Conservation (phyloP, 768 basidiomycete species). For the Mycena venus region DNA sequence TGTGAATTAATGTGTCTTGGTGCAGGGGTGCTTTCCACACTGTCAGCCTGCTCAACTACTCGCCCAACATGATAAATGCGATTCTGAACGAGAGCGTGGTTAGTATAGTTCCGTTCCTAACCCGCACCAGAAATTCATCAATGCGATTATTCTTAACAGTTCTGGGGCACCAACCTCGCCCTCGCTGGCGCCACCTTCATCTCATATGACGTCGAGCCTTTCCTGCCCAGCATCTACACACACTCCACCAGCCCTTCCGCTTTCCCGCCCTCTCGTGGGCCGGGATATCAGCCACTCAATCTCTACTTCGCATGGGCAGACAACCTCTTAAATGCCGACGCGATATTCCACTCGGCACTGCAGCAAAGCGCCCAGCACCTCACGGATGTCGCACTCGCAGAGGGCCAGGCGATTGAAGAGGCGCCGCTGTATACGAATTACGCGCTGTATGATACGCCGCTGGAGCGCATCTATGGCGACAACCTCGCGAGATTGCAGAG, state of each 20-base stretch:
- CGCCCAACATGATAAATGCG: constrained; percentile 52
- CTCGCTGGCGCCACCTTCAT: constrained; percentile 50
- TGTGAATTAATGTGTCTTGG: neutral
- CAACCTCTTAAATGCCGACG: constrained; percentile 35
- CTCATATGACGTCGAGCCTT: constrained; percentile 66
- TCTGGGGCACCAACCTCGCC: constrained; percentile 55
- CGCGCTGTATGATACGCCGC: constrained; percentile 55
- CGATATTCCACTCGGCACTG: constrained; percentile 44
- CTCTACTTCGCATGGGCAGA: constrained; percentile 41
- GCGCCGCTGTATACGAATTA: constrained; percentile 61
- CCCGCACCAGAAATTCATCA: neutral
- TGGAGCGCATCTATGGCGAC: constrained; percentile 55
- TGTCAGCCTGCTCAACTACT: constrained; percentile 54
- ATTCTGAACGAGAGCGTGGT: constrained; percentile 60
- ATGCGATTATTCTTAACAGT: constrained; percentile 44
- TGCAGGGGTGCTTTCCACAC: constrained; percentile 56
- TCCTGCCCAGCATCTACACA: constrained; percentile 57
- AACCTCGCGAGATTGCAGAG: constrained; percentile 47
- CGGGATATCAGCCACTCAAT: constrained; percentile 44
- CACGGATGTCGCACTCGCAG: constrained; percentile 34
- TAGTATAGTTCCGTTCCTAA: constrained; percentile 16
- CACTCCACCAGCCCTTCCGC: constrained; percentile 56
- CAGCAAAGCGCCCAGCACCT: constrained; percentile 43
- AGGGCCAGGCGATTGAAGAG: constrained; percentile 46
- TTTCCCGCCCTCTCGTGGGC: constrained; percentile 53